Conservation (phyloP, 176 grass and related monocot genomes). For the Carex cristatella region DNA sequence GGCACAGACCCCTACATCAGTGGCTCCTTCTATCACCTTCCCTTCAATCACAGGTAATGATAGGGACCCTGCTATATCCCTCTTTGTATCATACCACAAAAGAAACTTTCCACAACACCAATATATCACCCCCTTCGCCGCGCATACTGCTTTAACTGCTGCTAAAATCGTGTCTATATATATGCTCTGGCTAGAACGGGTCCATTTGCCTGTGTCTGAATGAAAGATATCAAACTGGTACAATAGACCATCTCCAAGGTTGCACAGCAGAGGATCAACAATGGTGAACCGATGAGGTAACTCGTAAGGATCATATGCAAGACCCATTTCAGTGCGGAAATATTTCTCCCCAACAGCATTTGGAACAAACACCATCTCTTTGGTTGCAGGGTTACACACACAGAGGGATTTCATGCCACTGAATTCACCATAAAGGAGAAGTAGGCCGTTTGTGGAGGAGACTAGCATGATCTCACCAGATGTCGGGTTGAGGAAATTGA, state of each 20-base stretch:
- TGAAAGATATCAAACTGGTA: background rate
- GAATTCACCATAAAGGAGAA: background rate
- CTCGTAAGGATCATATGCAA: background rate
- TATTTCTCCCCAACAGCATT: background rate
- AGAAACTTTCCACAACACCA: background rate
- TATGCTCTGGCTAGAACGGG: background rate
- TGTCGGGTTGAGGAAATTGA: background rate
- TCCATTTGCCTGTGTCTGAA: background rate
- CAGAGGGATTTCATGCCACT: background rate
- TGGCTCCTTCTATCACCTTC: background rate
- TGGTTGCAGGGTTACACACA: slow-evolving; percentile 1
- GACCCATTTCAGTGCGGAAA: background rate
- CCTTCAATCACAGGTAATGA: background rate
- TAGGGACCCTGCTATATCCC: background rate
- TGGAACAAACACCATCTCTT: background rate
- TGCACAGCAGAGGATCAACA: background rate
- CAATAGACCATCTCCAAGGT: background rate
- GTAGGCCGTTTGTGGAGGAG: background rate
- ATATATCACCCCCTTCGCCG: background rate
- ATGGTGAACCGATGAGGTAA: background rate
- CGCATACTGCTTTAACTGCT: background rate
- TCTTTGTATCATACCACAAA: background rate
- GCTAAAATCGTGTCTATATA: background rate
- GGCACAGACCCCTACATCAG: background rate
- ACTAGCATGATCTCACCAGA: background rate